Evolutionary conservation across 2,329 filamentous ascomycete genomes (phyloP), one percentile per base, ranked within the genome.

Genomic region (Reticulascus tulasneorum): DNA sequence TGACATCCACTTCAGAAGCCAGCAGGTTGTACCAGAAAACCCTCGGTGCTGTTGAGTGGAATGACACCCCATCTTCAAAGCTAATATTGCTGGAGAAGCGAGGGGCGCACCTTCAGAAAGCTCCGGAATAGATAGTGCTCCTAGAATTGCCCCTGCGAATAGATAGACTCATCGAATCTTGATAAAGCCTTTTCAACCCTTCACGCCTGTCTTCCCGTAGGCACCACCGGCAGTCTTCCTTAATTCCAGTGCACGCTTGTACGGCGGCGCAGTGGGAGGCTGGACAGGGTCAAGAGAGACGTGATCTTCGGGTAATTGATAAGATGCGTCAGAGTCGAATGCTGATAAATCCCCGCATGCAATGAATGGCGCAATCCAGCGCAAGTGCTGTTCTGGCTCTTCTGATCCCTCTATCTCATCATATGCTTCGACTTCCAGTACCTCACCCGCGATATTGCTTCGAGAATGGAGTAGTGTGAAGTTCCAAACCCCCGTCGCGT

Each of bases 311-410:
- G 93, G 90, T 13, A 98, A 70, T 48, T 85, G 78, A 62, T 97
- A 96, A 5, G 90, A 93, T 5, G 93, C 91, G 69, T 98, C 93
- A 1, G 91, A 89, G 66, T 98, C 93, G 66, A 90, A 98, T 9
- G 87, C 82, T 17, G 89, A 94, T 35, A 98, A 72, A 62, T 98
- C 93, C 29, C 93, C 93, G 58, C 93, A 98, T n/a, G 93, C 90
- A 52, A 98, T 77, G 57, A 98, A 98, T 0, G 91, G 89, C 4
- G 90, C 89, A 49, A 97, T 91, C 89, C 91, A 97, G 33, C 84
- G 69, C 20, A 70, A 38, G 32, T 30, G 25, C 18, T 40, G 40
- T 17, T 42, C 60, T 41, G 79, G 71, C 33, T 62, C 48, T 40
- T 55, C 33, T 20, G 39, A 37, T 55, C 46, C 45, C 31, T 50